These are phyloP conservation scores for Moesziomyces sp. DNA, from an alignment of 1,284 basidiomycete genomes.

Conservation along the genomic window DNA sequence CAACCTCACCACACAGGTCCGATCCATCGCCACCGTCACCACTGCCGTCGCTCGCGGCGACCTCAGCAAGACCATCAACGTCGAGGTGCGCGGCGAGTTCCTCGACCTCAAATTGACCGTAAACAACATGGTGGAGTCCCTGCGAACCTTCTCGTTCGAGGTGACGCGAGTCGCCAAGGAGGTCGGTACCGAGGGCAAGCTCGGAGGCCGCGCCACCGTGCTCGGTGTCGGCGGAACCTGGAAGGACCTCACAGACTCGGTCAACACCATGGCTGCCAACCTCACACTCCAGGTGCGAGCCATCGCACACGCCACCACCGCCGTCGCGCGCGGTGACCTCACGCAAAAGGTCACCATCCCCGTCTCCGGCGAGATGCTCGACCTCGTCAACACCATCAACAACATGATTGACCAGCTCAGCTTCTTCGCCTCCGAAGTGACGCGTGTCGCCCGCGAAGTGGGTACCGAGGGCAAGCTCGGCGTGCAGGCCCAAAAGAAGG, in stretches of 20 bases:
- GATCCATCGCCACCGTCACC: slow-evolving; percentile 69
- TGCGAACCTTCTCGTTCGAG: slow-evolving; percentile 68
- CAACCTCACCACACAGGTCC: slow-evolving; percentile 90
- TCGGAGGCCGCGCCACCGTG: slow-evolving; percentile 67
- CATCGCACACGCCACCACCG: slow-evolving; percentile 93
- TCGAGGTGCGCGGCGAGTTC: slow-evolving; percentile 67
- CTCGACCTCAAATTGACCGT: slow-evolving; percentile 66
- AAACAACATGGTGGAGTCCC: slow-evolving; percentile 68
- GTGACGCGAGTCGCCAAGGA: slow-evolving; percentile 68
- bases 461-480: slow-evolving; percentile 96
- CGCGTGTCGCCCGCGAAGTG: slow-evolving; percentile 93
- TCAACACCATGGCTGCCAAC: slow-evolving; percentile 72
- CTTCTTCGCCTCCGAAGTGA: slow-evolving; percentile 93
- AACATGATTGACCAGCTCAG: slow-evolving; percentile 73
- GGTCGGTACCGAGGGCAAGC: slow-evolving; percentile 67
- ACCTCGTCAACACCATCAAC: slow-evolving; percentile 79
- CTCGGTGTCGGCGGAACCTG: slow-evolving; percentile 68
- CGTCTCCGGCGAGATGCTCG: slow-evolving; percentile 94
- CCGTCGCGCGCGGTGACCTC: slow-evolving; percentile 92
- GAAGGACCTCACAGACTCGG: slow-evolving; percentile 86
- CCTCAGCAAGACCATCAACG: slow-evolving; percentile 67
- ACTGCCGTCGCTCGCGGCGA: slow-evolving; percentile 66
- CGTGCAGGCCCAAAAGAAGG: slow-evolving; percentile 95
- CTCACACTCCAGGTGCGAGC: slow-evolving; percentile 93
- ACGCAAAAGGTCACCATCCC: slow-evolving; percentile 91